Evolutionary conservation across 2,329 filamentous ascomycete species (phyloP), one percentile per base, ranked within the genome.

Genomic region (Aspergillus flavus): DNA sequence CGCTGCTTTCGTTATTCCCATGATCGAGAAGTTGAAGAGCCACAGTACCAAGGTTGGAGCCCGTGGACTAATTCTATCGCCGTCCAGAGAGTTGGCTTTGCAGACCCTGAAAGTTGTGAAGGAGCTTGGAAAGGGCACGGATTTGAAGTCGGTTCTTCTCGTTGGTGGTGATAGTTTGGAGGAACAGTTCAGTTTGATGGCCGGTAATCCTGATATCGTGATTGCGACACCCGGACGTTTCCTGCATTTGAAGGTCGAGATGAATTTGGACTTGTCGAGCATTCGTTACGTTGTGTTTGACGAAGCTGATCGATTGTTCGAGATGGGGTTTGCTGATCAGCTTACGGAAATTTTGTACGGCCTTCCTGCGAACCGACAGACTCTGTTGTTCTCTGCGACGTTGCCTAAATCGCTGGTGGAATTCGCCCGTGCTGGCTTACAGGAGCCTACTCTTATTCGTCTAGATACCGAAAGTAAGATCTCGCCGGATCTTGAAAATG

Each of bases 141-240:
- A 98, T 78, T 82, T 99, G 62, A 93, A 94, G 77, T 91, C 88
- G n/a, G 91, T 96, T 7, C 81, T 98, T 59, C 84, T 99, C 0
- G 94, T 98, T 54, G 95, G 95, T 78, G 95, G 95, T 79, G 95
- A 99, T 78, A 96, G 92, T 74, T 79, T 98, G 65, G 95, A 98
- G 77, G 94, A 98, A 70, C 95, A 98, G 77, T 98, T 98, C 77
- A 87, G 89, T 61, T 89, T 90, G 76, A 96, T 98, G 92, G 89
- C 94, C 1, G 88, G 90, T 39, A 99, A 99, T 76, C 95, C 96
- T 0, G 96, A 99, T 76, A 96, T 99, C 69, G 88, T 99, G 71
- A 98, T 99, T 73, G 95, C 95, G 12, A 98, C 96, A 0, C 95
- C 95, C 0, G 95, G 96, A 77, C 92, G 95, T 71, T 99, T 99